phyloP scores from a whole-genome alignment of 495 filamentous ascomycete species.

The Symbiotaphrina buchneri region DNA sequence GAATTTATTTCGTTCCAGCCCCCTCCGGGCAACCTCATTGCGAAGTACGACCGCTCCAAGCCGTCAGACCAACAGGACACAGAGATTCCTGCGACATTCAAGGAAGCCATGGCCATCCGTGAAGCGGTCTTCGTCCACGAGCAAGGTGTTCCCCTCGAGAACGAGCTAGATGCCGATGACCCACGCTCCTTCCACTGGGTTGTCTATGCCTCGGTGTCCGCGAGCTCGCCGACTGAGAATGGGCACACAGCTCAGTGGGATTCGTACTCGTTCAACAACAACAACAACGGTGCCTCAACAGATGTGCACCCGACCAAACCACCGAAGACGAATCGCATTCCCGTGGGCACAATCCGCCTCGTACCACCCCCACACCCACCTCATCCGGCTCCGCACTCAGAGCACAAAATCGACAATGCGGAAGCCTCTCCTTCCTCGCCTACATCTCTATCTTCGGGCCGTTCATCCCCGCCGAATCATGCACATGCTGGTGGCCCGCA shows the following conservation, averaged over 20 bases:
- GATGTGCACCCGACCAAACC: conserved; percentile 15
- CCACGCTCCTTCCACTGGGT: conserved; percentile 63
- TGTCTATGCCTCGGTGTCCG: conserved; percentile 30
- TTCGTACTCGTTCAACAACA: no score
- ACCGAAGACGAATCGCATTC: conserved; percentile 11
- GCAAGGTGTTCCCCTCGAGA: conserved; percentile 39
- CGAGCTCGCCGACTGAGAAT: conserved; percentile 13
- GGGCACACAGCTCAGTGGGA: no score
- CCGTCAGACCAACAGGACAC: conserved; percentile 15
- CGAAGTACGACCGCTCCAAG: neutral
- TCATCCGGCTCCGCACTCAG: conserved; percentile 23
- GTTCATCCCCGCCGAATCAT: no score
- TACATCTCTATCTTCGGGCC: no score
- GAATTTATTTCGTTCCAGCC: conserved; percentile 2
- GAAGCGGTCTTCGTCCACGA: conserved; percentile 56
- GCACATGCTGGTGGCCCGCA: conserved; percentile 8
- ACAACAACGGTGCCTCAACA: conserved; percentile 8
- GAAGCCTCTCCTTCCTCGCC: conserved; percentile 4
- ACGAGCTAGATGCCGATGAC: conserved; percentile 69
- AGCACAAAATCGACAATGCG: conserved; percentile 6
- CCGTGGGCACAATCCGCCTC: conserved; percentile 54
- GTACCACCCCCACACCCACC: conserved; percentile 53
- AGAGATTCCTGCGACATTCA: conserved; percentile 35
- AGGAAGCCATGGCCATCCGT: conserved; percentile 60
- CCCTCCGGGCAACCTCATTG: conserved; percentile 1